phyloP scores from a whole-genome alignment of 1,284 basidiomycete species.

The Malassezia brasiliensis region DNA sequence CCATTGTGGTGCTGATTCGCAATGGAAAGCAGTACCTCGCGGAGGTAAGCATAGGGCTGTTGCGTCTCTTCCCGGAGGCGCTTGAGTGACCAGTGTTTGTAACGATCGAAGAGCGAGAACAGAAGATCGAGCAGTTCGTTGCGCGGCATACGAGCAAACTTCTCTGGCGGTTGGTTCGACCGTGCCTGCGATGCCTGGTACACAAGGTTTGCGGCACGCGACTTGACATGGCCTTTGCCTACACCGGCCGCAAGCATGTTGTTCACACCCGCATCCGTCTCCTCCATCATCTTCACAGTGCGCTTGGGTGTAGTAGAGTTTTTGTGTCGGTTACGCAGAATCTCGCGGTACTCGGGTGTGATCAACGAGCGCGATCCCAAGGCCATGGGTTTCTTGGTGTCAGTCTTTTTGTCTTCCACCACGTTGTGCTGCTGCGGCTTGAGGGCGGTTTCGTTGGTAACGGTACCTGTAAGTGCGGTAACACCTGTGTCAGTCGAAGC shows the following conservation, averaged over 20 bases:
- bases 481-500: constrained; percentile 8
- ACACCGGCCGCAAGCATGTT: constrained; percentile 47
- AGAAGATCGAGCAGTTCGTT: constrained; percentile 80
- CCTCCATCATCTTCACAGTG: constrained; percentile 50
- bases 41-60: constrained; percentile 83
- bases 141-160: constrained; percentile 76
- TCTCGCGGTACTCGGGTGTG: constrained; percentile 50
- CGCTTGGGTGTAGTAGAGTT: constrained; percentile 50
- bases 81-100: constrained; percentile 73
- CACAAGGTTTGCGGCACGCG: constrained; percentile 22
- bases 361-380: constrained; percentile 28
- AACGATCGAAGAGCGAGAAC: constrained; percentile 67
- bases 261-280: constrained; percentile 44
- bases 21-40: constrained; percentile 72
- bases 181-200: constrained; percentile 5
- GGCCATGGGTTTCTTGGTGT: constrained; percentile 28
- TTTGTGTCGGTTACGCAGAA: constrained; percentile 49
- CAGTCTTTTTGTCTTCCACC: neutral
- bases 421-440: constrained; percentile 24
- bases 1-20: constrained; percentile 72
- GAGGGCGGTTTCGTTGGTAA: constrained; percentile 40
- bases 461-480: constrained; percentile 32
- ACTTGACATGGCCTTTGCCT: constrained; percentile 26
- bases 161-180: constrained; percentile 50
- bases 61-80: constrained; percentile 68